Conservation (phyloP, 345 rosid genomes). For the thale cress (Arabidopsis thaliana) region TAIR10.1 NC_003071.7:15159001-15159500, state of each 20-base stretch:
- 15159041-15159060: conserved; percentile 63
- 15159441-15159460: conserved; percentile 51
- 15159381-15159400: conserved; percentile 58
- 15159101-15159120: conserved; percentile 45
- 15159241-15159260: conserved; percentile 44
- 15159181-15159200: conserved; percentile 65
- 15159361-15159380: conserved; percentile 58
- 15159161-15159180: conserved; percentile 71
- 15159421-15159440: conserved; percentile 46
- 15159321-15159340: conserved; percentile 81
- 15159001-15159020: conserved; percentile 70
- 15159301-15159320: conserved; percentile 71
- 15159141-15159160: conserved; percentile 59
- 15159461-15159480: conserved; percentile 62
- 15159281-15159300: conserved; percentile 68
- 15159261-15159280: conserved; percentile 61
- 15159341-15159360: conserved; percentile 63
- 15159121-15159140: conserved; percentile 78
- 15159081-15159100: conserved; percentile 47
- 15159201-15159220: conserved; percentile 82
- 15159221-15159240: conserved; percentile 59
- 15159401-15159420: conserved; percentile 45
- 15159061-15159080: conserved; percentile 54
- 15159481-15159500: conserved; percentile 53
- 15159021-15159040: conserved; percentile 77